phyloP scores from a whole-genome alignment of 1,139 yeast species.

The Yamadazyma diddensiae region DNA sequence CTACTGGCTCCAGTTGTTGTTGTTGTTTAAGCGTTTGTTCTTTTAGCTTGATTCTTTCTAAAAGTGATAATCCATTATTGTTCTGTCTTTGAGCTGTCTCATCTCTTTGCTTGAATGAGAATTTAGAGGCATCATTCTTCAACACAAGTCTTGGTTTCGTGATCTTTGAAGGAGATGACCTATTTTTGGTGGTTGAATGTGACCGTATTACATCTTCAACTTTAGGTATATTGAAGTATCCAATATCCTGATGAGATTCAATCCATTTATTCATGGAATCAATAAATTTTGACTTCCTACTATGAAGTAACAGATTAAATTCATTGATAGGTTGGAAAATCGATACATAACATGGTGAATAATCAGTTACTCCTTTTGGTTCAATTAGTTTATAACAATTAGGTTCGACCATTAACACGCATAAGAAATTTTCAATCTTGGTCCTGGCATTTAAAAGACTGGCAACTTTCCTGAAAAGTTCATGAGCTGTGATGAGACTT shows the following conservation, averaged over 20 bases:
- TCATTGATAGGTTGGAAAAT: conserved; percentile 9
- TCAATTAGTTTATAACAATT: conserved; percentile 11
- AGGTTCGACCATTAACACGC: conserved; percentile 11
- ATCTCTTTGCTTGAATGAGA: conserved; percentile 25
- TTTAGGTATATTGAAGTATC: conserved; percentile 7
- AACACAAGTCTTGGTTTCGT: conserved; percentile 16
- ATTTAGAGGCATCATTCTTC: conserved; percentile 31
- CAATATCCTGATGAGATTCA: conserved; percentile 28
- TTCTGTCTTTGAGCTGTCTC: conserved; percentile 19
- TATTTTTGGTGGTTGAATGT: conserved; percentile 2
- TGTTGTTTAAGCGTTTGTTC: conserved; percentile 23
- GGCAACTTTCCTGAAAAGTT: conserved; percentile 11
- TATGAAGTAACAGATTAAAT: conserved; percentile 9
- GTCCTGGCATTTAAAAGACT: conserved; percentile 10
- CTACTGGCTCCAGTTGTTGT: conserved; percentile 24
- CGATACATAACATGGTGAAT: conserved; percentile 16
- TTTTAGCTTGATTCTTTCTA: conserved; percentile 41
- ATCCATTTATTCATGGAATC: conserved; percentile 61
- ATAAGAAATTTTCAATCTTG: conserved; percentile 12
- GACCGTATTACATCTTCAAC: conserved; percentile 8
- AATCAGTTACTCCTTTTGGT: conserved; percentile 11
- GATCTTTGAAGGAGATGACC: conserved; percentile 19
- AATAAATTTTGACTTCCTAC: conserved; percentile 52
- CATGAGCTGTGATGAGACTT: conserved; percentile 13
- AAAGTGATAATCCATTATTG: conserved; percentile 32